Evolutionary conservation across 2,329 filamentous ascomycete genomes (phyloP), one percentile per base, ranked within the genome.

Genomic region (Xylaria sp.): DNA sequence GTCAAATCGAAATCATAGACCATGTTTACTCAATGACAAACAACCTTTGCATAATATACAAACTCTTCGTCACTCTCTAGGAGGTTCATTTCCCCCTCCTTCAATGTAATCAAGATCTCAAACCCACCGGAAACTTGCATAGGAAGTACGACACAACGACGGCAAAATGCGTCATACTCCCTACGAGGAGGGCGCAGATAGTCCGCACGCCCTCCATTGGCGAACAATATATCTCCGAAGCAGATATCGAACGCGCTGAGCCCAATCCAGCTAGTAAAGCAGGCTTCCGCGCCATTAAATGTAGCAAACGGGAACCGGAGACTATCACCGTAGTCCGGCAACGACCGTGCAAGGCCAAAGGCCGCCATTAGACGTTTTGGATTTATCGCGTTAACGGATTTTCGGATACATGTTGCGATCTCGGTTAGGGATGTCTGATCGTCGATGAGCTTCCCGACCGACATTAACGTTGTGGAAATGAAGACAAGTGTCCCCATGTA

Each of bases 191-290:
- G 53, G 25, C 53, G 40, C 53, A 56, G 17, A 7, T 46, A 56
- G 42, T 56, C 53, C 2, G 53, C 53, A 9, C 43, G 42, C 3
- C 53, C 53, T 9, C 42, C 53, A 38, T 56, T 56, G 6, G 53
- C 53, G 25, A 56, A 56, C 33, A 56, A 8, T 12, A 56, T 42
- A 4, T 56, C 42, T 2, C 53, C 53, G 43, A 56, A 56, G 17
- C 53, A 35, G 2, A 56, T 47, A 17, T 56, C 53, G 14, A 35
- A 56, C 17, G 53, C 53, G 19, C 53, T 56, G 2, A 56, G 53
- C 25, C 53, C 53, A 14, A 56, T 28, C 53, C 53, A 56, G 28
- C 53, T 56, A 25, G 53, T 56, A 21, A 56, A 56, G 31, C 53
- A 56, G n/a, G 43, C 53, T 31, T 56, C 42, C 7, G 53, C 53